Conservation (phyloP, 495 filamentous ascomycete species). For the Letharia columbiana region DNA sequence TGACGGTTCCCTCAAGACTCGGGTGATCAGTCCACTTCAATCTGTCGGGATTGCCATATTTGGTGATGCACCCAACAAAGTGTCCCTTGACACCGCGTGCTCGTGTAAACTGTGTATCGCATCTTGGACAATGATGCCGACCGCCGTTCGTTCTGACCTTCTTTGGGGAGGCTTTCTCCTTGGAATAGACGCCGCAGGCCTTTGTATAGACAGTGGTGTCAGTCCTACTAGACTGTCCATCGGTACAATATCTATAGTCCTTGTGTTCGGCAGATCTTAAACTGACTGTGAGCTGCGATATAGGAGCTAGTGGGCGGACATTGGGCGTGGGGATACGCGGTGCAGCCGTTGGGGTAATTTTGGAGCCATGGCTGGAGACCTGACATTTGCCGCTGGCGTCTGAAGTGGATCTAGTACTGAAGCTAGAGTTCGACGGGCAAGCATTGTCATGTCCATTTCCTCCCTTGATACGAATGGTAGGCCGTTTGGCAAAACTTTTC, state of each 20-base stretch:
- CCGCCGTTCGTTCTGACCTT: neutral
- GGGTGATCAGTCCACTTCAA: conserved; percentile 1
- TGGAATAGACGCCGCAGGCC: neutral
- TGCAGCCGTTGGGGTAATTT: neutral
- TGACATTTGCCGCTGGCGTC: neutral
- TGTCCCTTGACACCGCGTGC: neutral
- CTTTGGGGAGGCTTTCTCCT: neutral
- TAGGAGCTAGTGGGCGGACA: neutral
- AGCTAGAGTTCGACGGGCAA: neutral
- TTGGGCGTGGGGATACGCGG: neutral
- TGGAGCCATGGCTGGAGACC: neutral
- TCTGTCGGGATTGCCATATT: neutral
- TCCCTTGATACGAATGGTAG: neutral
- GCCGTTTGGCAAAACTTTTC: neutral
- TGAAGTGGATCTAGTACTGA: neutral
- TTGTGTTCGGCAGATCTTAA: neutral
- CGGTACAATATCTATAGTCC: no score
- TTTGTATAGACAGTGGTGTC: neutral
- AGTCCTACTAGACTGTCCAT: neutral
- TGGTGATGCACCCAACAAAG: conserved; percentile 1
- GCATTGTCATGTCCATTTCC: neutral
- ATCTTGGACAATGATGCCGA: neutral
- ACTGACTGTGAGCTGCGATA: neutral
- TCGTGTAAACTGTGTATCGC: neutral
- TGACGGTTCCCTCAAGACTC: neutral